Percentiles rank a stretch among this genome's conserved stretches.
These are phyloP conservation scores for Prunella vulgaris DNA, from an alignment of 257 asterid species.

Conservation along the genomic window DNA sequence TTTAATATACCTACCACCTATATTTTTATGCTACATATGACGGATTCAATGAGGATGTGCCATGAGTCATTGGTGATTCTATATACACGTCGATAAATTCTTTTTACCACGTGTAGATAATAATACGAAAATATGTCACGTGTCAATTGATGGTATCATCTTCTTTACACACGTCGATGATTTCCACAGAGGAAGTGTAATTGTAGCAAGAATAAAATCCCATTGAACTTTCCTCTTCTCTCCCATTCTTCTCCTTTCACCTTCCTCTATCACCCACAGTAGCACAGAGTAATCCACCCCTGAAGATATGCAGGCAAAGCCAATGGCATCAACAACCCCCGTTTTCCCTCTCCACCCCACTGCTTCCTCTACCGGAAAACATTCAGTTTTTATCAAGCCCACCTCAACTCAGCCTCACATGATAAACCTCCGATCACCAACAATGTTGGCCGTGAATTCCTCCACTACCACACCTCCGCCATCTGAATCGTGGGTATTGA, in stretches of 20 bases:
- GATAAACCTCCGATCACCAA: background rate
- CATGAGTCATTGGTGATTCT: too few species aligned
- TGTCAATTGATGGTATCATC: too few species aligned
- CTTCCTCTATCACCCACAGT: background rate
- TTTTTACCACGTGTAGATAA: too few species aligned
- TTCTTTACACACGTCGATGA: too few species aligned
- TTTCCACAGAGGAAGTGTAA: too few species aligned
- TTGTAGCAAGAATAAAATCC: too few species aligned
- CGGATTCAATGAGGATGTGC: too few species aligned
- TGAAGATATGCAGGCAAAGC: background rate
- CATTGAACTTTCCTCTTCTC: too few species aligned
- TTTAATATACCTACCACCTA: too few species aligned
- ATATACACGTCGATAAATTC: too few species aligned
- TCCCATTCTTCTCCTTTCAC: background rate
- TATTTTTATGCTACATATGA: too few species aligned
- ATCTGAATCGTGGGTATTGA: background rate
- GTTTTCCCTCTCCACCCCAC: background rate
- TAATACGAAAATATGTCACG: too few species aligned
- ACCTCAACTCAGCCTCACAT: background rate
- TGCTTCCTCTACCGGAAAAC: background rate
- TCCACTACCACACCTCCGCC: background rate
- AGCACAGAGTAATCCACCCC: background rate
- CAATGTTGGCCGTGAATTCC: background rate
- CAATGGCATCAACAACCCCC: background rate
- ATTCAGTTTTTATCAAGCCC: background rate